These are phyloP conservation scores for Oxytropis ochrocephala DNA, from an alignment of 306 rosid genomes.

Conservation along the genomic window DNA sequence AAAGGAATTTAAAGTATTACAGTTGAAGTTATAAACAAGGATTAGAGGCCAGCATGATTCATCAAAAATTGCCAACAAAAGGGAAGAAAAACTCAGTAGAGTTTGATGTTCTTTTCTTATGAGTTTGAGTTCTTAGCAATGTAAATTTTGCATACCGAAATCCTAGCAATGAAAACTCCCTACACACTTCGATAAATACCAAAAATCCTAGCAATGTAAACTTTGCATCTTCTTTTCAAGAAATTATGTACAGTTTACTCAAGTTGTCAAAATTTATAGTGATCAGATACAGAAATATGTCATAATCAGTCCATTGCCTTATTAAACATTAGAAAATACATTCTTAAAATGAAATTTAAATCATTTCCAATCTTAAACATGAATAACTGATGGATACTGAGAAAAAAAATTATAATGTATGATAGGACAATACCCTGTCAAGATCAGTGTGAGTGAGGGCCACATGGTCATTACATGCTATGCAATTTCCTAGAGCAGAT, in stretches of 20 bases:
- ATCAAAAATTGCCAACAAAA: neutral
- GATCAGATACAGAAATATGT: neutral
- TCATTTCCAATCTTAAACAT: neutral
- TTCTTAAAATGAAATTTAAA: neutral
- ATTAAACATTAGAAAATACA: neutral
- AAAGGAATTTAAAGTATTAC: neutral
- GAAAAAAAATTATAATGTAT: neutral
- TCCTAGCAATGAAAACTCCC: too few species aligned
- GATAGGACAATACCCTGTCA: constrained; percentile 48
- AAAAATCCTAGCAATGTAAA: neutral
- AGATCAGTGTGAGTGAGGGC: constrained; percentile 94
- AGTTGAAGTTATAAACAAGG: neutral
- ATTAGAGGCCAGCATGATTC: neutral
- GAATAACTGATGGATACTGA: neutral
- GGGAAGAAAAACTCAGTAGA: neutral
- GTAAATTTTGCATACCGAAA: too few species aligned
- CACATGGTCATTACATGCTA: constrained; percentile 87
- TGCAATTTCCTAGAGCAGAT: constrained; percentile 87
- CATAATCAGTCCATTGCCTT: neutral
- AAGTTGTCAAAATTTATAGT: neutral
- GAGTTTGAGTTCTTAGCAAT: neutral
- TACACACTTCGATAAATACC: too few species aligned
- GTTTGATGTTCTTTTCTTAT: neutral
- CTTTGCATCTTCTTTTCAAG: neutral
- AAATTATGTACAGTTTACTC: neutral